phyloP scores from a whole-genome alignment of 345 rosid species.

The Brassica nigra region DNA sequence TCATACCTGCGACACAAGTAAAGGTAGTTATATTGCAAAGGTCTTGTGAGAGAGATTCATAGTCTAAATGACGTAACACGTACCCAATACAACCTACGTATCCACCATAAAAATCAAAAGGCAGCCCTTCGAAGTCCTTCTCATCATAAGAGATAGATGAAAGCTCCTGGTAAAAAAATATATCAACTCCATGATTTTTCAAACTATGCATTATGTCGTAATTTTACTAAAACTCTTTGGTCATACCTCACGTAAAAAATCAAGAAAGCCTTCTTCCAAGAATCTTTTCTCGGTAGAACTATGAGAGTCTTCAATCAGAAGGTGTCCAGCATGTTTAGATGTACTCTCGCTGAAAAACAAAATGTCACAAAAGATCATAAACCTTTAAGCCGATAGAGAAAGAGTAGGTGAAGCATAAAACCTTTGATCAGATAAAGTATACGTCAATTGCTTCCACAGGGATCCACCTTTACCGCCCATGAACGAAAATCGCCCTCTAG shows the following conservation, averaged over 20 bases:
- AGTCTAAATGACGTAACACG: conserved; percentile 33
- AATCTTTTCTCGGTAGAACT: conserved; percentile 47
- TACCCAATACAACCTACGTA: conserved; percentile 93
- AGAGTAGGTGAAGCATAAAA: not conserved
- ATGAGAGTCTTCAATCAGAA: conserved; percentile 61
- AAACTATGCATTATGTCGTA: not conserved
- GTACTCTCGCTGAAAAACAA: conserved; percentile 41
- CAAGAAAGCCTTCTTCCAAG: conserved; percentile 75
- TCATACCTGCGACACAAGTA: conserved; percentile 58
- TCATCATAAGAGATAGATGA: conserved; percentile 59
- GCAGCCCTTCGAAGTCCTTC: conserved; percentile 77
- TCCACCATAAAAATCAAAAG: conserved; percentile 93
- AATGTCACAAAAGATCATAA: conserved; percentile 12
- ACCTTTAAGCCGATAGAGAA: conserved; percentile 27
- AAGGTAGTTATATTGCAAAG: not conserved
- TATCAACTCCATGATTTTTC: not conserved
- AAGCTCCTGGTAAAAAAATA: conserved; percentile 60
- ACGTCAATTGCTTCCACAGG: conserved; percentile 91
- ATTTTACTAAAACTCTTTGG: not conserved
- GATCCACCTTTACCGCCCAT: conserved; percentile 97
- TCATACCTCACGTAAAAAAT: conserved; percentile 71
- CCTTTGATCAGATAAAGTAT: conserved; percentile 74
- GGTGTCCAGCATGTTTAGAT: conserved; percentile 56
- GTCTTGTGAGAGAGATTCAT: not conserved
- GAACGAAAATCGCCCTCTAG: conserved; percentile 86